These are phyloP conservation scores for Penicillium tannophilum DNA, from an alignment of 495 filamentous ascomycete species.

Conservation along the genomic window DNA sequence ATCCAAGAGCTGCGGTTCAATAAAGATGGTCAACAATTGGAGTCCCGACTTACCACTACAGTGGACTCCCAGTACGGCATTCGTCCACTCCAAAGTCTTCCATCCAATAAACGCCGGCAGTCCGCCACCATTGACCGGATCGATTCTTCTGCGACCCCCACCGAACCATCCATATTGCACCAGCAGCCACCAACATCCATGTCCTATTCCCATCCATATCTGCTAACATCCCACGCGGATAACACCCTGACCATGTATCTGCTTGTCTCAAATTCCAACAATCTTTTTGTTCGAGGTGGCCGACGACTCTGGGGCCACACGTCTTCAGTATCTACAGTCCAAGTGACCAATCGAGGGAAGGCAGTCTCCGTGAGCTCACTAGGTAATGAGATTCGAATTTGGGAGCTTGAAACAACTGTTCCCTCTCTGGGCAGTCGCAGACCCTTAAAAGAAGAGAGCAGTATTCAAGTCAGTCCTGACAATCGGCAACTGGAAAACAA, in stretches of 20 bases:
- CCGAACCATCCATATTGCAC: conserved; percentile 39
- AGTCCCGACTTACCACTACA: conserved; percentile 56
- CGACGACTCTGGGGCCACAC: conserved; percentile 92
- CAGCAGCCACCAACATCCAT: conserved; percentile 65
- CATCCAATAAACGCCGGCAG: conserved; percentile 34
- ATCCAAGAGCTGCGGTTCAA: conserved; percentile 81
- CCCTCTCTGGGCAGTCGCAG: conserved; percentile 45
- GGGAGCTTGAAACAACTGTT: conserved; percentile 85
- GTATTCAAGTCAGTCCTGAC: conserved; percentile 57
- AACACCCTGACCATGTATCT: conserved; percentile 90
- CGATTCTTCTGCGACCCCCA: neutral
- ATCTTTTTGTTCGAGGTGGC: conserved; percentile 71
- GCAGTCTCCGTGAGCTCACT: conserved; percentile 83
- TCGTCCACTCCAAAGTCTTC: conserved; percentile 40
- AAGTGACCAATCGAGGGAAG: conserved; percentile 85
- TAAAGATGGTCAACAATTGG: conserved; percentile 52
- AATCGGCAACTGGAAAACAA: conserved; percentile 20
- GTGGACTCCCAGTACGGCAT: conserved; percentile 44
- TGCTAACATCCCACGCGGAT: conserved; percentile 84
- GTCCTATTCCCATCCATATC: conserved; percentile 88
- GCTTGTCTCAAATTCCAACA: conserved; percentile 69
- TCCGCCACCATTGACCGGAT: conserved; percentile 11
- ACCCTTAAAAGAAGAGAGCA: conserved; percentile 46
- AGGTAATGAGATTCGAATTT: conserved; percentile 87
- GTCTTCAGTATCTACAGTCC: conserved; percentile 81